Percentiles rank a stretch among this genome's conserved stretches.
Conservation (phyloP, 345 rosid genomes). For the Sapria himalayana region DNA sequence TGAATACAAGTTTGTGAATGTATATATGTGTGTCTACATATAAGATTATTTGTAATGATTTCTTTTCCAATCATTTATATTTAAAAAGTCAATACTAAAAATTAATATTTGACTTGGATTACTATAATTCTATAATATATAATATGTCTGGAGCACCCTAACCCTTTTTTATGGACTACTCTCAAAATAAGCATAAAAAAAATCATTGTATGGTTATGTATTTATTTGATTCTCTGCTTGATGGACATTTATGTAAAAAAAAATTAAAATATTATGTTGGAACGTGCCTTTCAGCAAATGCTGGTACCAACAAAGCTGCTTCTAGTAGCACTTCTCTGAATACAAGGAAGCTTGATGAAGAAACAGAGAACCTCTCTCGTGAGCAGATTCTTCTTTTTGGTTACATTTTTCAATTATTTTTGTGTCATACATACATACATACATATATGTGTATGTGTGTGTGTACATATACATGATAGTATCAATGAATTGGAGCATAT, state of each 20-base stretch:
- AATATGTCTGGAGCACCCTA: too few species aligned
- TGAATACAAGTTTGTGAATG: too few species aligned
- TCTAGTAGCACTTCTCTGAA: slow-evolving; percentile 78
- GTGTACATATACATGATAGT: too few species aligned
- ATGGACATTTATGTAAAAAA: neutral
- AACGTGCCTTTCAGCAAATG: slow-evolving; percentile 29
- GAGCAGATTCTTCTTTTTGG: slow-evolving; percentile 11
- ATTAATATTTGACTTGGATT: too few species aligned
- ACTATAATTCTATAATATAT: too few species aligned
- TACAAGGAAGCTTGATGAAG: slow-evolving; percentile 89
- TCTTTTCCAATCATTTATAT: too few species aligned
- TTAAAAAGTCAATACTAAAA: too few species aligned
- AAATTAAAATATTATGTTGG: neutral
- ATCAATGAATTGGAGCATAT: too few species aligned
- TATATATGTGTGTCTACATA: too few species aligned
- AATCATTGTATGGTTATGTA: neutral
- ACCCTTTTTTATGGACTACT: neutral
- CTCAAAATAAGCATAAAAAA: neutral
- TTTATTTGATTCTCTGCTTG: neutral
- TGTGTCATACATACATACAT: too few species aligned
- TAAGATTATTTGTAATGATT: too few species aligned
- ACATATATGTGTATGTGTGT: too few species aligned
- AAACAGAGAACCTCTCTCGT: slow-evolving; percentile 87
- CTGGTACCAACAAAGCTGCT: slow-evolving; percentile 81
- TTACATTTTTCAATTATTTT: neutral